A percentile compares a stretch with the other conserved stretches of the same genome.
phyloP scores from a whole-genome alignment of 352 stramenopile genomes.

The Globisporangium cederbergense region DNA sequence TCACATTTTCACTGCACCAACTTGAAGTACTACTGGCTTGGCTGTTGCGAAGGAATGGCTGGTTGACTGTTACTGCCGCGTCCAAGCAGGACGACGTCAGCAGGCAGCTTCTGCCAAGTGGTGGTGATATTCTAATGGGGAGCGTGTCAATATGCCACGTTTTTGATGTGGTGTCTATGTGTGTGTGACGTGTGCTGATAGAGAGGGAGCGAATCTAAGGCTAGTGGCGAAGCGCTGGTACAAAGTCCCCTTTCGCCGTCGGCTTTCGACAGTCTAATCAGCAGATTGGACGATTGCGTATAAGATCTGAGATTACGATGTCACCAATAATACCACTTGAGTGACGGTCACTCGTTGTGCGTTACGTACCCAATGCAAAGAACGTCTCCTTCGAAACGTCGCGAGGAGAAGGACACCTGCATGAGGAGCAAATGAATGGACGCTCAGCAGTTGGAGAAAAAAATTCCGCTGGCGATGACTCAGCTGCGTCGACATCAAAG shows the following conservation, averaged over 20 bases:
- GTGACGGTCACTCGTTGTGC: not conserved
- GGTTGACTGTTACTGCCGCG: not conserved
- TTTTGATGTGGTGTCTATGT: no score
- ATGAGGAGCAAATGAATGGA: not conserved
- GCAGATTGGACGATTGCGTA: constrained; percentile 4
- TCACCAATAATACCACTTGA: not conserved
- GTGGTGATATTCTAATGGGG: no score
- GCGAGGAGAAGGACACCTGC: not conserved
- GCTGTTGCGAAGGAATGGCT: not conserved
- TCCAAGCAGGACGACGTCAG: not conserved
- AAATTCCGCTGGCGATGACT: not conserved
- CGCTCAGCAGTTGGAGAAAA: not conserved
- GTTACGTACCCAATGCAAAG: not conserved
- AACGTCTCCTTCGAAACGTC: not conserved
- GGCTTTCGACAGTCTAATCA: not conserved
- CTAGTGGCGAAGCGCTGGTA: no score
- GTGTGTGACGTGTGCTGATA: no score
- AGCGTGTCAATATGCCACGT: no score
- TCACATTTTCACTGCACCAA: constrained; percentile 4
- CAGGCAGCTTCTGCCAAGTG: not conserved
- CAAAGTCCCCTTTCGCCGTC: not conserved
- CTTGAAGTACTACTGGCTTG: constrained; percentile 9
- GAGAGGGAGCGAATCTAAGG: no score
- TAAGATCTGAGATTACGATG: no score
- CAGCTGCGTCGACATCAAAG: not conserved